Conservation (phyloP, 2,329 filamentous ascomycete genomes). For the Cercospora nicotianae region DNA sequence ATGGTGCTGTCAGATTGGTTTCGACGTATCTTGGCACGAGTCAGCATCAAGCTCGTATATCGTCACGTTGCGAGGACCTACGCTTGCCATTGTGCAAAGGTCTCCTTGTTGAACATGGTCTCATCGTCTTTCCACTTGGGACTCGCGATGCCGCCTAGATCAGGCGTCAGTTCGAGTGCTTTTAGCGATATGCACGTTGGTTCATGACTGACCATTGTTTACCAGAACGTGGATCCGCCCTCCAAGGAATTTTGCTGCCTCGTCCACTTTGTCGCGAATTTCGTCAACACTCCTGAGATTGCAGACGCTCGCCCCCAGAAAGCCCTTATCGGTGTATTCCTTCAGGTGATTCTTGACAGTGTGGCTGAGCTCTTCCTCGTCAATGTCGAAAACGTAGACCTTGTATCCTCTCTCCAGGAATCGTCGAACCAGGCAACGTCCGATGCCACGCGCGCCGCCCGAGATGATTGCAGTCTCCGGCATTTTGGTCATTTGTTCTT, state of each 20-base stretch:
- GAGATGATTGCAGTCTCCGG: conserved; percentile 31
- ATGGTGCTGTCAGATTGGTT: conserved; percentile 43
- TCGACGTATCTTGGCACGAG: conserved; percentile 35
- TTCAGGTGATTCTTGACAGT: conserved; percentile 36
- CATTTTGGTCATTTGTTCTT: background rate
- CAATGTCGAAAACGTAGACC: conserved; percentile 45
- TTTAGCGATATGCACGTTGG: too few relatives aligned
- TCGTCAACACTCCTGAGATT: conserved; percentile 38
- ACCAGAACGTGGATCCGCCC: conserved; percentile 42
- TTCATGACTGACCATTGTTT: conserved; percentile 41
- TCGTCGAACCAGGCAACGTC: conserved; percentile 37
- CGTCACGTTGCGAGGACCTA: conserved; percentile 7
- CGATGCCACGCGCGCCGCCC: conserved; percentile 40
- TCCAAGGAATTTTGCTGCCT: conserved; percentile 38
- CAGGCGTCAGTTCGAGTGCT: too few relatives aligned
- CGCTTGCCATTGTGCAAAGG: conserved; percentile 41
- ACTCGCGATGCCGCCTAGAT: conserved; percentile 39
- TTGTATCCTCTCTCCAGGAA: conserved; percentile 42
- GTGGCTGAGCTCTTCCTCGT: conserved; percentile 41
- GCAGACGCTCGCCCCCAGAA: conserved; percentile 30
- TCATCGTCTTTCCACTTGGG: conserved; percentile 37
- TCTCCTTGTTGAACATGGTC: conserved; percentile 37
- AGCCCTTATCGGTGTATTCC: conserved; percentile 24
- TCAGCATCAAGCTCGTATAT: background rate
- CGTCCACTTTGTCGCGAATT: conserved; percentile 35